Base-by-base conservation (phyloP, 179 eudicot genomes). In the Gypsophila paniculata region DNA sequence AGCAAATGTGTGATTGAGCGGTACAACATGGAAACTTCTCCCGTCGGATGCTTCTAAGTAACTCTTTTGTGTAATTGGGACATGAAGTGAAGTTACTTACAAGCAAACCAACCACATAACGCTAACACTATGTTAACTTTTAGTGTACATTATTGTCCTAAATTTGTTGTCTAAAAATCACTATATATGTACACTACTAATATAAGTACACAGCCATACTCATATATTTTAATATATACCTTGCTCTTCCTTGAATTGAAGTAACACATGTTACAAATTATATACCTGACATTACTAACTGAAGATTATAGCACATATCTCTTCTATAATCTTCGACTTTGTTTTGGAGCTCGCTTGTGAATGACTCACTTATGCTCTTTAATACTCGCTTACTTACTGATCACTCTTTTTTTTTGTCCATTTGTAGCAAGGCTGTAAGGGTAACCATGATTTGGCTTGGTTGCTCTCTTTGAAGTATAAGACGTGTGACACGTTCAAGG, bases 401-500 rank as follows among this genome's bases (percentile, higher is more conserved):
- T 49, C n/a, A n/a, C 15, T 49, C 8, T 26, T 29, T 68, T 51
- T 42, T 68, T 21, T 51, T 68, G 17, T 15, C 60, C 22, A 51
- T 68, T 26, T 68, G 25, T 26, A 68, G 71, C 44, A 8, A 68
- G 59, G 71, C 22, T 68, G 52, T 15, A 46, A 46, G 15, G 15
- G 15, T 11, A 29, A 26, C 49, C 14, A 68, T 49, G 71, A n/a
- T 68, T 68, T 51, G 8, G 17, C 23, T 26, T 3, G 59, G 49
- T 68, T 49, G 71, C 29, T 51, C 71, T 32, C 22, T 66, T 25
- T 66, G 70, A 68, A 68, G 71, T 36, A 25, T 68, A 15, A 42
- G 26, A n/a, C 59, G 17, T 68, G 44, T 25, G 58, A 29, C 59
- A 44, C 55, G 22, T 68, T 22, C 71, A 39, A 68, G 71, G 71